A percentile compares a stretch with the other conserved stretches of the same genome.
Evolutionary conservation across 495 filamentous ascomycete species (phyloP).

Genomic region (Haplographium delicatum): DNA sequence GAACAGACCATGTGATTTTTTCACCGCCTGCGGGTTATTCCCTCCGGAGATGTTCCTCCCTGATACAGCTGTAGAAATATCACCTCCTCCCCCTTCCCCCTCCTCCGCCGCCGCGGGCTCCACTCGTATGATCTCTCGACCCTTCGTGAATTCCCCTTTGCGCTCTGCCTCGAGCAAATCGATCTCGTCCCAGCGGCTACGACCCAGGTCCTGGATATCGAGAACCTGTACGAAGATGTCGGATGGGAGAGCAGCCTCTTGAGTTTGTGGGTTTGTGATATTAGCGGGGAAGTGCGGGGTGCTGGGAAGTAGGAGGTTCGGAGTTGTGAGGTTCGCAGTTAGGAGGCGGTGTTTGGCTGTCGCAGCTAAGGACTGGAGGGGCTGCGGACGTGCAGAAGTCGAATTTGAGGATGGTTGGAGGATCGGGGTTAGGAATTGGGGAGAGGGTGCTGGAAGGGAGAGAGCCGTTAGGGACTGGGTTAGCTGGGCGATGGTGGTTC

Average conservation of each 20-base stretch:
- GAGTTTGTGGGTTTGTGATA: conserved; percentile 23
- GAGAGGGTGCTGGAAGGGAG: conserved; percentile 27
- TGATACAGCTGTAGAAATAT: no score
- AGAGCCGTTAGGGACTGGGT: conserved; percentile 29
- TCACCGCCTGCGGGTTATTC: no score
- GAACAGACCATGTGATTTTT: conserved; percentile 55
- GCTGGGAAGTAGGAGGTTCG: conserved; percentile 41
- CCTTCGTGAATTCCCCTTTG: conserved; percentile 75
- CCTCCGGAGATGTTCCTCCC: no score
- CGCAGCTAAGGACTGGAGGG: conserved; percentile 65
- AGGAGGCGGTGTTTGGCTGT: conserved; percentile 81
- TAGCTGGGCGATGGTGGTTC: conserved; percentile 22
- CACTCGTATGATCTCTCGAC: conserved; percentile 75
- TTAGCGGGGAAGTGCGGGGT: conserved; percentile 34
- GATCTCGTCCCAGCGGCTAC: conserved; percentile 75
- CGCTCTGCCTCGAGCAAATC: conserved; percentile 79
- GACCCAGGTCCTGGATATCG: conserved; percentile 75
- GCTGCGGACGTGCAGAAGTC: no score
- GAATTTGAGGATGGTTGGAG: conserved; percentile 35
- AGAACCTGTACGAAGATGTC: conserved; percentile 75
- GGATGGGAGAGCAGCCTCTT: conserved; percentile 5
- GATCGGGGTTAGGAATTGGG: conserved; percentile 19
- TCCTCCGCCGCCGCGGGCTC: conserved; percentile 49
- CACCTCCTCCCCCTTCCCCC: no score
- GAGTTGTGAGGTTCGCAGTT: conserved; percentile 64